These are phyloP conservation scores for Colletotrichum sp. DNA, from an alignment of 2,329 filamentous ascomycete genomes.

Conservation along the genomic window DNA sequence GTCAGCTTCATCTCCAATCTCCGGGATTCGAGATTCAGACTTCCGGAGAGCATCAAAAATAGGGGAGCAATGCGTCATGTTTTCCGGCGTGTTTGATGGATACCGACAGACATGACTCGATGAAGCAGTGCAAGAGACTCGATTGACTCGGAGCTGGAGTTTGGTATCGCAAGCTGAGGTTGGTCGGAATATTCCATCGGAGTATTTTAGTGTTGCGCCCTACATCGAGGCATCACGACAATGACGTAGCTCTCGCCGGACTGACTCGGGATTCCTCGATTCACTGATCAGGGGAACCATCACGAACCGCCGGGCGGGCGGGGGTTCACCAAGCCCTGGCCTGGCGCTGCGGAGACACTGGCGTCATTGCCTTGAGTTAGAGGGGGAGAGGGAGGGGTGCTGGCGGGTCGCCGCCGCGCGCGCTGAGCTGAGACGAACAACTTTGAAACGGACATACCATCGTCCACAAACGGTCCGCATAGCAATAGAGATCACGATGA, in stretches of 20 bases:
- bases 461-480: not conserved
- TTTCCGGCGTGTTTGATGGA: not conserved
- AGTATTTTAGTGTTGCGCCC: not conserved
- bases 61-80: slow-evolving; percentile 2
- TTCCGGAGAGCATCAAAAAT: not conserved
- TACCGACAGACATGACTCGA: slow-evolving; percentile 1
- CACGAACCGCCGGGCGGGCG: slow-evolving; percentile 5
- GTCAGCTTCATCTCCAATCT: not conserved
- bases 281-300: slow-evolving; percentile 8
- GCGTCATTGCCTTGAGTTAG: slow-evolving; percentile 10
- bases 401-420: not conserved
- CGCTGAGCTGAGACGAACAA: not conserved
- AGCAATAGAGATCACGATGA: not conserved
- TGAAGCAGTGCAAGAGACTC: not conserved
- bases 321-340: slow-evolving; percentile 12
- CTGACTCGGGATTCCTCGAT: slow-evolving; percentile 8
- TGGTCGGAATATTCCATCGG: not conserved
- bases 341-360: slow-evolving; percentile 13
- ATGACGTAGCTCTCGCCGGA: not conserved
- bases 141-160: not conserved
- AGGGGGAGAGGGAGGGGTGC: not conserved
- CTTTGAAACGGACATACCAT: slow-evolving; percentile 13
- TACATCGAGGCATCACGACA: slow-evolving; percentile 3
- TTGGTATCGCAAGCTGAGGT: not conserved
- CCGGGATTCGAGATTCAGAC: not conserved